Evolutionary conservation across 495 filamentous ascomycete genomes (phyloP).

Genomic region (Choiromyces venosus): DNA sequence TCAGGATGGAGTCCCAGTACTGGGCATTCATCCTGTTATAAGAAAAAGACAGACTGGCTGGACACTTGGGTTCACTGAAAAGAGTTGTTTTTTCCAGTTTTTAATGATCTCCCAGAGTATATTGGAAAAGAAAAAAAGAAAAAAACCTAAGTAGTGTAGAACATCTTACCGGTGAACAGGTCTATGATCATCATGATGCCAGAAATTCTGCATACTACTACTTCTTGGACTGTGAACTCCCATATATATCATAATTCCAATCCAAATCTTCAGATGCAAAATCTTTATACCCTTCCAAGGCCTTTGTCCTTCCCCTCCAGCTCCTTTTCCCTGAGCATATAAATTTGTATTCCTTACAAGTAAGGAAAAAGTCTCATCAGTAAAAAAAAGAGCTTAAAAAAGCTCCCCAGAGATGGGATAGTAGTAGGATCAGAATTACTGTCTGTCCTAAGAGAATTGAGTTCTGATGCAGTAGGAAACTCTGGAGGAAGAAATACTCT

Average conservation of each 20-base stretch:
- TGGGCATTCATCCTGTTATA: no score
- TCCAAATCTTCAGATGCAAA: slow-evolving; percentile 1
- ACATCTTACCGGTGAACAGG: no score
- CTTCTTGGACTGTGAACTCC: slow-evolving; percentile 4
- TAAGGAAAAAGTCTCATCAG: neutral
- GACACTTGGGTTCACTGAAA: no score
- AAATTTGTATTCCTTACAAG: slow-evolving; percentile 7
- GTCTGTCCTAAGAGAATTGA: neutral
- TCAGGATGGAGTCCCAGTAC: no score
- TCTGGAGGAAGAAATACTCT: neutral
- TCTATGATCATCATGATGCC: no score
- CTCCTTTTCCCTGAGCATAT: neutral
- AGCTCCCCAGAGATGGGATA: neutral
- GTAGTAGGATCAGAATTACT: neutral
- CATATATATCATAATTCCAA: slow-evolving; percentile 14
- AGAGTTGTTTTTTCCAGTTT: no score
- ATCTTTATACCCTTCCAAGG: neutral
- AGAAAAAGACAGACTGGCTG: no score
- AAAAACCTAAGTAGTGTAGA: no score
- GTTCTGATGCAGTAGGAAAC: neutral
- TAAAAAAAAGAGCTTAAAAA: slow-evolving; percentile 9
- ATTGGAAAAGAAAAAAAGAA: no score
- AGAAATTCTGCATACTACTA: no score
- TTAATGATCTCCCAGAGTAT: no score
- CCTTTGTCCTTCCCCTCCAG: neutral